phyloP scores from a whole-genome alignment of 1,284 basidiomycete genomes.

The Ustilago sp. region DNA sequence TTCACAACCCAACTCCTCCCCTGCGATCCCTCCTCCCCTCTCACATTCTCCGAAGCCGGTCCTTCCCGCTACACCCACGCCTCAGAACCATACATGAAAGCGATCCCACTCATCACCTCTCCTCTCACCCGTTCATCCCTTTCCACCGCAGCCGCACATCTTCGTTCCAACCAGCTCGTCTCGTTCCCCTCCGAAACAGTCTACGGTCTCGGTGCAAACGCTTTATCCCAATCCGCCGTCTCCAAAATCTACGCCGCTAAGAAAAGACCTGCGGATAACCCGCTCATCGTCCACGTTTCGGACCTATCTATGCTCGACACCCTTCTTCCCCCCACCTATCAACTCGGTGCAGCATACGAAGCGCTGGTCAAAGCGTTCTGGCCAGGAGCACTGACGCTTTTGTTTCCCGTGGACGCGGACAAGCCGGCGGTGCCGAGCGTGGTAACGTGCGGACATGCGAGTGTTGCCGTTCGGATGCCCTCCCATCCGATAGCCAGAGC shows the following conservation, averaged over 20 bases:
- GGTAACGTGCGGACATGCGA: slow-evolving; percentile 80
- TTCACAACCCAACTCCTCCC: slow-evolving; percentile 46
- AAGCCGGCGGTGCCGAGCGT: slow-evolving; percentile 51
- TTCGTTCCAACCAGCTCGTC: slow-evolving; percentile 72
- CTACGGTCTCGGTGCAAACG: slow-evolving; percentile 92
- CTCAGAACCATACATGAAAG: slow-evolving; percentile 28
- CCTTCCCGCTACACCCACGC: slow-evolving; percentile 18
- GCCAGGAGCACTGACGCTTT: slow-evolving; percentile 92
- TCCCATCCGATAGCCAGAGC: slow-evolving; percentile 91
- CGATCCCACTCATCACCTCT: slow-evolving; percentile 32
- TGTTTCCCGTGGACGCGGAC: slow-evolving; percentile 77
- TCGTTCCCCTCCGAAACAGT: slow-evolving; percentile 98
- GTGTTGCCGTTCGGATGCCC: slow-evolving; percentile 94
- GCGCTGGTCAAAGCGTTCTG: slow-evolving; percentile 81
- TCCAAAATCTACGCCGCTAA: slow-evolving; percentile 90
- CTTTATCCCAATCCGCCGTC: slow-evolving; percentile 74
- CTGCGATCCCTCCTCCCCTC: slow-evolving; percentile 10
- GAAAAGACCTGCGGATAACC: slow-evolving; percentile 93
- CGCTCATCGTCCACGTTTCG: slow-evolving; percentile 95
- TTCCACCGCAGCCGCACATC: slow-evolving; percentile 58
- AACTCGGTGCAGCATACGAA: slow-evolving; percentile 36
- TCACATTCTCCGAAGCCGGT: slow-evolving; percentile 41
- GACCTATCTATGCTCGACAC: slow-evolving; percentile 79
- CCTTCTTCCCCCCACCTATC: slow-evolving; percentile 72
- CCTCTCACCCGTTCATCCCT: slow-evolving; percentile 51